These are phyloP conservation scores for Penicillium simplicissimum DNA, from an alignment of 495 filamentous ascomycete genomes.

Conservation along the genomic window DNA sequence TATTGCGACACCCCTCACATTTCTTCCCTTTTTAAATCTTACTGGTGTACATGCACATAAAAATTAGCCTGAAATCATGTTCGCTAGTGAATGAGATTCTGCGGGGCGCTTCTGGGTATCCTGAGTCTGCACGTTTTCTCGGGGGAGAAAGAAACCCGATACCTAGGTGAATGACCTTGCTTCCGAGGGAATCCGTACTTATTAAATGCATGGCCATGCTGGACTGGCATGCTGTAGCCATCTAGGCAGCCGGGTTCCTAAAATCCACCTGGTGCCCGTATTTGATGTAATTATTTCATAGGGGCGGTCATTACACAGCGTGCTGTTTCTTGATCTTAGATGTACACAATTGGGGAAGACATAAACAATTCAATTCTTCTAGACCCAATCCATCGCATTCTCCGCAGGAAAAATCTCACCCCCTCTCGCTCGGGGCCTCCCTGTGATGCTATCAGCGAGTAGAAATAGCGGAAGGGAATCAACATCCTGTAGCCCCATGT, in stretches of 20 bases:
- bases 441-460: not conserved
- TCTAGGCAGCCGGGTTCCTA: not conserved
- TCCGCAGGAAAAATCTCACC: not conserved
- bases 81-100: not conserved
- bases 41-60: not conserved
- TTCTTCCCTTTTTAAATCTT: not conserved
- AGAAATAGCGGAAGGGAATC: not conserved
- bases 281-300: not conserved
- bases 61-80: not conserved
- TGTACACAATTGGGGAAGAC: not conserved
- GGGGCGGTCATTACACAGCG: not conserved
- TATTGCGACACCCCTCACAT: slow-evolving; percentile 5
- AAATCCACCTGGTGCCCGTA: not conserved
- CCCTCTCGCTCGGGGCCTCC: not conserved
- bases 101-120: not conserved
- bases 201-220: not conserved
- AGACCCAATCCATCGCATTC: not conserved
- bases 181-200: not conserved
- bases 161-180: too few species aligned
- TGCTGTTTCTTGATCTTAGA: not conserved
- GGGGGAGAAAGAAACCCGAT: too few species aligned
- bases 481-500: not conserved
- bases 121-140: too few species aligned
- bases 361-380: slow-evolving; percentile 1
- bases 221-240: not conserved